phyloP scores from a whole-genome alignment of 805 yeast species.

The Hanseniaspora clermontiae region DNA sequence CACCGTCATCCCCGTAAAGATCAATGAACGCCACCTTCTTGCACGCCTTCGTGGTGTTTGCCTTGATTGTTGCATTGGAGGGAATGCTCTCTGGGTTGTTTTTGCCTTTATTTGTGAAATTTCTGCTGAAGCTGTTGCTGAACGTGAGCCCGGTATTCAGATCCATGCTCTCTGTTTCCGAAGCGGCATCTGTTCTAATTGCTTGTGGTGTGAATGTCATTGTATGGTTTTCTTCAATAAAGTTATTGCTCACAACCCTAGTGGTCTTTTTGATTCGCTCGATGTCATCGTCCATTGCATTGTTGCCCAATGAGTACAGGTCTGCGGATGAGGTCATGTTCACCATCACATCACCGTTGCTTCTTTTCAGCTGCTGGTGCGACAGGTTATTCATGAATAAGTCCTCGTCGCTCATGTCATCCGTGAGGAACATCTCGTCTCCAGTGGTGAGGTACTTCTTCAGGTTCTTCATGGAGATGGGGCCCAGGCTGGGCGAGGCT shows the following conservation, averaged over 20 bases:
- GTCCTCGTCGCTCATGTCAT: slow-evolving; percentile 25
- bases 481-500: slow-evolving; percentile 36
- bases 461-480: slow-evolving; percentile 26
- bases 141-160: slow-evolving; percentile 19
- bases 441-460: slow-evolving; percentile 15
- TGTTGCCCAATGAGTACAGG: background rate
- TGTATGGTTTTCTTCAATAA: background rate
- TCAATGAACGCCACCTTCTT: slow-evolving; percentile 1
- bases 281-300: slow-evolving; percentile 17
- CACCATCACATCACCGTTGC: slow-evolving; percentile 6
- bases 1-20: slow-evolving; percentile 1
- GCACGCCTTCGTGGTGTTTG: background rate
- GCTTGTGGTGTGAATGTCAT: background rate
- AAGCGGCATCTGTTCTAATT: background rate
- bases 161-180: slow-evolving; percentile 19
- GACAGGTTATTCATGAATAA: slow-evolving; percentile 30
- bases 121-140: background rate
- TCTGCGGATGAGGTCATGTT: slow-evolving; percentile 10
- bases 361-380: slow-evolving; percentile 6
- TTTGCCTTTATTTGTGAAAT: background rate
- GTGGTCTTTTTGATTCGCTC: slow-evolving; percentile 2
- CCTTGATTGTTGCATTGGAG: background rate
- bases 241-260: background rate
- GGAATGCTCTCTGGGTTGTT: slow-evolving; percentile 7
- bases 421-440: slow-evolving; percentile 18